phyloP scores from a whole-genome alignment of 2,329 filamentous ascomycete genomes.

The Alternaria conjuncta region DNA sequence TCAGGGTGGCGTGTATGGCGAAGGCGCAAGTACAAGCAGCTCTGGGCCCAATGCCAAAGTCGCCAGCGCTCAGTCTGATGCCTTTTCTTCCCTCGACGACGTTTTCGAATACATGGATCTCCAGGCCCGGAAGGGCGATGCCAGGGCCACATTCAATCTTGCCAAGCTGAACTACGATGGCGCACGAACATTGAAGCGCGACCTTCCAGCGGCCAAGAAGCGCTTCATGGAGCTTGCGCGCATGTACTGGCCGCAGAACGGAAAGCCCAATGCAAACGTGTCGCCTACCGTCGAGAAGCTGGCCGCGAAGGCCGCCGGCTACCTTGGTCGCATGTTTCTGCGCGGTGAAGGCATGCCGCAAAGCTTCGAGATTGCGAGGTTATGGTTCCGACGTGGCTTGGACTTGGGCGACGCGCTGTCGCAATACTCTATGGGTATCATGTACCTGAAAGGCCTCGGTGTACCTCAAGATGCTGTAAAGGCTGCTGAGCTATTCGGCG shows the following conservation, averaged over 20 bases:
- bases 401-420: conserved; percentile 79
- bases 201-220: conserved; percentile 74
- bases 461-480: conserved; percentile 71
- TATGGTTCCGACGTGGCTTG: conserved; percentile 84
- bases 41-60: conserved; percentile 82
- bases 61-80: conserved; percentile 75
- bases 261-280: conserved; percentile 73
- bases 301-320: conserved; percentile 83
- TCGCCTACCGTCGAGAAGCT: conserved; percentile 76
- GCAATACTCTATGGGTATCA: conserved; percentile 82
- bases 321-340: conserved; percentile 86
- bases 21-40: conserved; percentile 89
- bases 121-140: conserved; percentile 87
- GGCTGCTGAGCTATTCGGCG: conserved; percentile 78
- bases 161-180: conserved; percentile 90
- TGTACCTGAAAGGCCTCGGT: conserved; percentile 81
- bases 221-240: conserved; percentile 83
- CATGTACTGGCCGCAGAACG: conserved; percentile 82
- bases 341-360: conserved; percentile 84
- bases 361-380: conserved; percentile 75
- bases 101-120: conserved; percentile 93
- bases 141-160: conserved; percentile 84
- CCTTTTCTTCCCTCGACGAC: conserved; percentile 87
- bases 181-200: conserved; percentile 73
- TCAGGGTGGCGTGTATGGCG: conserved; percentile 88